Evolutionary conservation across 176 grass and related monocot genomes (phyloP).

Genomic region (Tillandsia leiboldiana): DNA sequence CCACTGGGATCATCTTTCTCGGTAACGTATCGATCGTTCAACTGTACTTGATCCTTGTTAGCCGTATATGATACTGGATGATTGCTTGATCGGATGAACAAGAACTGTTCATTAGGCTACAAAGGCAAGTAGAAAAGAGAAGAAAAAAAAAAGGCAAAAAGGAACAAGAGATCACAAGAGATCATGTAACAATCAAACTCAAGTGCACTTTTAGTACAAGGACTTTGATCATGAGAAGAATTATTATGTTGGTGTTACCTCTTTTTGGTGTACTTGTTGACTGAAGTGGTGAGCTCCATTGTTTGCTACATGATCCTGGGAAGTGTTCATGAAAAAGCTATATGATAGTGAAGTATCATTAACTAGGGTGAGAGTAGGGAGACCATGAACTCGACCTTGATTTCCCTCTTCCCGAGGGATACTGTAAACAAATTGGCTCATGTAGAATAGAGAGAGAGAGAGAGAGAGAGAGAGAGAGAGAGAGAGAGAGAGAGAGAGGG

Average conservation of each 20-base stretch:
- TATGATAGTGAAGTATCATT: conserved; percentile 43
- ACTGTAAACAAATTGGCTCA: conserved; percentile 55
- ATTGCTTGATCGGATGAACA: conserved; percentile 29
- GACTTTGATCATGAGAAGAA: not conserved
- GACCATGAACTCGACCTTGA: conserved; percentile 43
- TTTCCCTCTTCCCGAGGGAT: conserved; percentile 62
- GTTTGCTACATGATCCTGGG: conserved; percentile 17
- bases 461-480: conserved; percentile 16
- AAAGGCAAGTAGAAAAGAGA: conserved; percentile 13
- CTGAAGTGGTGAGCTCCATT: not conserved
- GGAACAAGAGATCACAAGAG: conserved; percentile 4
- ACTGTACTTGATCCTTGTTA: conserved; percentile 37
- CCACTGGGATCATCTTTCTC: conserved; percentile 12
- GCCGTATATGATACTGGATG: conserved; percentile 29
- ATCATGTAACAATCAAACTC: not conserved
- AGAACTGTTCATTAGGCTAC: conserved; percentile 44
- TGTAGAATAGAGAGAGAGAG: conserved; percentile 64
- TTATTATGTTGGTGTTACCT: not conserved
- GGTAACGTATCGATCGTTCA: conserved; percentile 34
- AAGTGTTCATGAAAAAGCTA: conserved; percentile 47
- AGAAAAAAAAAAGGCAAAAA: not conserved
- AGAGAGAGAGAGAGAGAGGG: conserved; percentile 22
- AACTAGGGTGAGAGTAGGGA: conserved; percentile 45
- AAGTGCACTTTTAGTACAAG: not conserved
- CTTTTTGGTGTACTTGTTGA: not conserved